phyloP scores from a whole-genome alignment of 495 filamentous ascomycete genomes.

The Neurospora cerealis region DNA sequence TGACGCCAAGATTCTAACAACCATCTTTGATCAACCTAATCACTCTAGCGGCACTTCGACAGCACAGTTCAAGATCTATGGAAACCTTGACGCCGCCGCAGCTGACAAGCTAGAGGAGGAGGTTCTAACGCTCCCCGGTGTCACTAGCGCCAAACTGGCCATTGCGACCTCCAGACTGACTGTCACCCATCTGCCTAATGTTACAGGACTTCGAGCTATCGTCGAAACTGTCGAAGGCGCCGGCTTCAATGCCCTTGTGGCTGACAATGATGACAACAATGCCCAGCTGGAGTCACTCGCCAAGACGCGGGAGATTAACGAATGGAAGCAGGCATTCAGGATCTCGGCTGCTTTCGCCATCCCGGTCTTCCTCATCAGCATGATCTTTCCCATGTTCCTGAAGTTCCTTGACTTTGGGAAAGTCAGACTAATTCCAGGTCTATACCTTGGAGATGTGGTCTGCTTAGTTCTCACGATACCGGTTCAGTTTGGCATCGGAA shows the following conservation, averaged over 20 bases:
- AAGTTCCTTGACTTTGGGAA: constrained; percentile 63
- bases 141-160: constrained; percentile 62
- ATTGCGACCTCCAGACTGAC: constrained; percentile 56
- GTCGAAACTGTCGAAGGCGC: constrained; percentile 71
- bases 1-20: constrained; percentile 71
- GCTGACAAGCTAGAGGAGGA: constrained; percentile 62
- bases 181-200: constrained; percentile 57
- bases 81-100: constrained; percentile 57
- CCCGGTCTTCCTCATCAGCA: constrained; percentile 86
- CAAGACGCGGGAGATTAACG: constrained; percentile 91
- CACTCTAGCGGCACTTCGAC: constrained; percentile 40
- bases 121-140: constrained; percentile 54
- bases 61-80: constrained; percentile 75
- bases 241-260: constrained; percentile 79
- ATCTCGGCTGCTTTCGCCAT: constrained; percentile 71
- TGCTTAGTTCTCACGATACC: constrained; percentile 80
- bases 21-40: constrained; percentile 34
- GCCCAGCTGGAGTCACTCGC: constrained; percentile 91
- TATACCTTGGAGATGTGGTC: constrained; percentile 80
- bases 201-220: constrained; percentile 68
- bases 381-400: constrained; percentile 76
- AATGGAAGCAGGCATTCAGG: constrained; percentile 75
- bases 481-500: constrained; percentile 93
- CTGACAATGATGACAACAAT: constrained; percentile 91
- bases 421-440: constrained; percentile 54